Percentiles rank a stretch among this genome's conserved stretches.
Conservation (phyloP, 345 rosid genomes). For the Salix viminalis region DNA sequence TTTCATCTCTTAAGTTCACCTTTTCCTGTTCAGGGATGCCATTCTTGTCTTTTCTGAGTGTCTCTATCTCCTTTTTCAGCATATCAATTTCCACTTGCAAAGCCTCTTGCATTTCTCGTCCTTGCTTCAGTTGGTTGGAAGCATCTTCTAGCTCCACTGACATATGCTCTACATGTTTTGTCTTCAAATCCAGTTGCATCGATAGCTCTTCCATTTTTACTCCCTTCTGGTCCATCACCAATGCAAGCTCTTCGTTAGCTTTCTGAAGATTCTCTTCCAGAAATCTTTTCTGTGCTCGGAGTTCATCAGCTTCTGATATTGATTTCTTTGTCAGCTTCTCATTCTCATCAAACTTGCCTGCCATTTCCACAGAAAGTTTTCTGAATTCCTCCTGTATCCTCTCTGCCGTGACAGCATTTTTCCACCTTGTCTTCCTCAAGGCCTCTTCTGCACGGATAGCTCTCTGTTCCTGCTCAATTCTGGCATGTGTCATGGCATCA, state of each 20-base stretch:
- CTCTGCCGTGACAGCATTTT: slow-evolving; percentile 29
- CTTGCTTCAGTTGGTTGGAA: slow-evolving; percentile 16
- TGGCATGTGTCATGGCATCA: slow-evolving; percentile 19
- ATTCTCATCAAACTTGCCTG: slow-evolving; percentile 26
- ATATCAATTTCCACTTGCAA: slow-evolving; percentile 49
- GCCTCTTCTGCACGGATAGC: slow-evolving; percentile 30
- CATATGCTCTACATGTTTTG: slow-evolving; percentile 14
- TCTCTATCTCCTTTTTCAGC: slow-evolving; percentile 41
- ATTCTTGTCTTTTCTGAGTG: slow-evolving; percentile 27
- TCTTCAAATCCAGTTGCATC: slow-evolving; percentile 16
- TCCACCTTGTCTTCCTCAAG: slow-evolving; percentile 33
- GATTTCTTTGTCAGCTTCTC: slow-evolving; percentile 19
- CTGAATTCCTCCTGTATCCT: slow-evolving; percentile 26
- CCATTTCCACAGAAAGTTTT: slow-evolving; percentile 30
- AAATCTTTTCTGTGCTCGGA: slow-evolving; percentile 10
- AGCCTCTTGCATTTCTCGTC: slow-evolving; percentile 35
- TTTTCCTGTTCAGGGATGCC: slow-evolving; percentile 17
- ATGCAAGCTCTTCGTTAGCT: slow-evolving; percentile 18
- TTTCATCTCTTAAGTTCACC: slow-evolving; percentile 33
- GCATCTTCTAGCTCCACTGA: slow-evolving; percentile 13
- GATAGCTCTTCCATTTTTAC: slow-evolving; percentile 14
- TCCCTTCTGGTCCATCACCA: slow-evolving; percentile 13
- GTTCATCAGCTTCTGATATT: slow-evolving; percentile 18
- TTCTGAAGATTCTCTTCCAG: slow-evolving; percentile 23
- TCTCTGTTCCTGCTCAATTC: slow-evolving; percentile 28